phyloP scores from a whole-genome alignment of 2,329 filamentous ascomycete genomes.

The Alternaria postmessia region DNA sequence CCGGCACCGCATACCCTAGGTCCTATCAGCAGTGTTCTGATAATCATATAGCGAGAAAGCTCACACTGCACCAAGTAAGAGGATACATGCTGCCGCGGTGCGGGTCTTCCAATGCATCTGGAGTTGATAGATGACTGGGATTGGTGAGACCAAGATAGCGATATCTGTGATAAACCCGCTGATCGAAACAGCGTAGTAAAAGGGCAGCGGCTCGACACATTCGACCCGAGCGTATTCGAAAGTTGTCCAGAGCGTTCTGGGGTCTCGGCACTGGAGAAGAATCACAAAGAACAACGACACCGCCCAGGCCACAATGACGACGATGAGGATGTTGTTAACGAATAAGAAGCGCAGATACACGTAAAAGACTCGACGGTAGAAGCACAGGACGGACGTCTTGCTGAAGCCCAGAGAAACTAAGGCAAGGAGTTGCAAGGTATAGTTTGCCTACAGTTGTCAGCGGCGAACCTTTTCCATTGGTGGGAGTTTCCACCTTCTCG shows the following conservation, averaged over 20 bases:
- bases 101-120: slow-evolving; percentile 4
- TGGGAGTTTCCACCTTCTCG: neutral
- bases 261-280: neutral
- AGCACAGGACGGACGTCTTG: slow-evolving; percentile 3
- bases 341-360: neutral
- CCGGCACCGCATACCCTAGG: neutral
- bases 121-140: neutral
- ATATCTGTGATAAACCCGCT: slow-evolving; percentile 2
- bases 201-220: neutral
- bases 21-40: neutral
- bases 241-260: slow-evolving; percentile 2
- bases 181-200: slow-evolving; percentile 2
- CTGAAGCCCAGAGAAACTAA: neutral
- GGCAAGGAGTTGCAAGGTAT: neutral
- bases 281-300: slow-evolving; percentile 1
- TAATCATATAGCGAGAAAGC: neutral
- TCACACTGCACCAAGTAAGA: slow-evolving; percentile 4
- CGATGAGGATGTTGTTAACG: neutral
- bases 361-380: slow-evolving; percentile 9
- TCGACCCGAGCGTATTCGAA: neutral
- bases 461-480: neutral
- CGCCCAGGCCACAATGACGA: slow-evolving; percentile 1
- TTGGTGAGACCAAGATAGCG: neutral
- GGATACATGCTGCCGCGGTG: neutral
- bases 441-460: too few relatives aligned